Evolutionary conservation across 306 rosid species (phyloP), one percentile per base, ranked within the genome.

Genomic region (Glycyrrhiza uralensis): DNA sequence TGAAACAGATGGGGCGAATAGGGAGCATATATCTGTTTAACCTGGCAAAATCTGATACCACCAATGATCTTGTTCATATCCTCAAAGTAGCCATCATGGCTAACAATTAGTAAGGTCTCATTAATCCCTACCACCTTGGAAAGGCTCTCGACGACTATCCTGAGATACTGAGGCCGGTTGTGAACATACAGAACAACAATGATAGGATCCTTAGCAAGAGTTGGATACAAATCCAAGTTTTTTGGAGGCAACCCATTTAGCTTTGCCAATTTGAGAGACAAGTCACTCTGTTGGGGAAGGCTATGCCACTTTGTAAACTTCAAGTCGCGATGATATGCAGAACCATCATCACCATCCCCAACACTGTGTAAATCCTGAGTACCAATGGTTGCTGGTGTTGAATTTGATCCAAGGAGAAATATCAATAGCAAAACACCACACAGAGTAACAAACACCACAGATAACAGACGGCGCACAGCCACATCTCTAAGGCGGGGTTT

Each of bases 41-140:
- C 92, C 73, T 88, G 96, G 63, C 96, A 91, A 81, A 88, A 95
- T 76, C 82, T 84, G 70, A 95, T 85, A 44, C 84, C 84, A 42
- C 73, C 71, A 51, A 95, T 80, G 44, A 89, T 79, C 90, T 78
- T 78, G 77, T 91, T 85, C 99, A 95, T 89, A 42, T 87, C 88
- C 71, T 91, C 87, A 78, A 86, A 95, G 80, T 79, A 81, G 5
- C 97, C 99, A 80, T 95, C 99, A 75, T 95, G 99, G 74, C 99
- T 95, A 41, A 95, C 92, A 63, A 91, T 84, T 10, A 95, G 84
- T 20, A 91, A 80, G 64, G 99, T 95, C 80, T 89, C 99, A 62
- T 79, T 72, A 65, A 95, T 95, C 69, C 99, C 99, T 24, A 68
- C 83, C 4, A 95, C 99, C 80, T 14, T 69, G 0, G 99, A 85